Percentiles rank a stretch among this genome's conserved stretches.
phyloP scores from a whole-genome alignment of 305 asterid species.

The Fraxinus baroniana region DNA sequence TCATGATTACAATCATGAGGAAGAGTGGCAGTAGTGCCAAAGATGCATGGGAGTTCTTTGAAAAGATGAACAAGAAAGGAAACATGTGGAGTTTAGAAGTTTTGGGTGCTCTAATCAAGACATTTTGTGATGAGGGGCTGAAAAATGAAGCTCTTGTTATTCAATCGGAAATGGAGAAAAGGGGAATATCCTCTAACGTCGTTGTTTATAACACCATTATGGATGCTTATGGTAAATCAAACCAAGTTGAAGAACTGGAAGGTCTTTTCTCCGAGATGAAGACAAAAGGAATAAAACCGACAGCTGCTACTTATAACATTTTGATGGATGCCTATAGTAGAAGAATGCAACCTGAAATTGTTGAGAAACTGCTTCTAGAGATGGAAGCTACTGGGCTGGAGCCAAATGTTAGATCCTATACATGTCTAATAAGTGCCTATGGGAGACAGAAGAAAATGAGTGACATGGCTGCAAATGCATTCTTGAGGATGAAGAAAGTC shows the following conservation, averaged over 20 bases:
- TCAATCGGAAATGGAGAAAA: slow-evolving; percentile 83
- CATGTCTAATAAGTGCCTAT: slow-evolving; percentile 86
- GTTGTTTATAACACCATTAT: slow-evolving; percentile 77
- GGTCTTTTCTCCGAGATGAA: slow-evolving; percentile 90
- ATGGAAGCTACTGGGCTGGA: slow-evolving; percentile 66
- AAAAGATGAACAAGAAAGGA: slow-evolving; percentile 62
- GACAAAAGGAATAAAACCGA: slow-evolving; percentile 58
- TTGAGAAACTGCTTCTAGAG: slow-evolving; percentile 71
- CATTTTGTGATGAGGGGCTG: slow-evolving; percentile 87
- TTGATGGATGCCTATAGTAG: slow-evolving; percentile 87
- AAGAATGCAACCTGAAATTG: slow-evolving; percentile 81
- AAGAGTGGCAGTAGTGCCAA: slow-evolving; percentile 68
- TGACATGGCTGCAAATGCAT: slow-evolving; percentile 86
- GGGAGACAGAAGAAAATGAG: slow-evolving; percentile 80
- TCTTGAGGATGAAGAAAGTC: slow-evolving; percentile 72
- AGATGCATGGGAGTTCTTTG: slow-evolving; percentile 77
- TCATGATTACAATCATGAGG: slow-evolving; percentile 80
- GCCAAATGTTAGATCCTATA: slow-evolving; percentile 81
- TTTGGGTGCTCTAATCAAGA: slow-evolving; percentile 75
- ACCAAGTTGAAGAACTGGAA: slow-evolving; percentile 84
- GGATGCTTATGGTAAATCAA: slow-evolving; percentile 75
- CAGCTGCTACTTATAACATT: slow-evolving; percentile 69
- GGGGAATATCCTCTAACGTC: slow-evolving; percentile 73
- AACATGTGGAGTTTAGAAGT: slow-evolving; percentile 78
- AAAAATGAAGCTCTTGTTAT: slow-evolving; percentile 79